Evolutionary conservation across 257 asterid genomes (phyloP).

Genomic region (Scutellaria minor): DNA sequence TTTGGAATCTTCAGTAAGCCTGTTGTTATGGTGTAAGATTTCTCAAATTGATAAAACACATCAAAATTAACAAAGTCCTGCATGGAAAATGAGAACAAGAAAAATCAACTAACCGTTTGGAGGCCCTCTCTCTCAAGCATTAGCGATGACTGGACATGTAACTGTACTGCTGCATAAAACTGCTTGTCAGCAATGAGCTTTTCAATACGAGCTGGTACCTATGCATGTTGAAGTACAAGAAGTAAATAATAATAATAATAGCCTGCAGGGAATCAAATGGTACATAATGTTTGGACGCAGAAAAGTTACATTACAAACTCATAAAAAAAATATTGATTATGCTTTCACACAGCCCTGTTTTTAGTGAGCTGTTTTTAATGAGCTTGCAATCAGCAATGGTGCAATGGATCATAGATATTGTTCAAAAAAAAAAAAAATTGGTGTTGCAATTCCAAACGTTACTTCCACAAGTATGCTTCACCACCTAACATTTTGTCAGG

Average conservation of each 20-base stretch:
- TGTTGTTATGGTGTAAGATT: slow-evolving; percentile 25
- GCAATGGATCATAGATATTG: slow-evolving; percentile 21
- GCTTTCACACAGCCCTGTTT: slow-evolving; percentile 22
- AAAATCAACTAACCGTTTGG: slow-evolving; percentile 76
- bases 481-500: slow-evolving; percentile 13
- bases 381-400: slow-evolving; percentile 12
- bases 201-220: slow-evolving; percentile 98
- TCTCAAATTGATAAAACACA: slow-evolving; percentile 3
- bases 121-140: slow-evolving; percentile 99
- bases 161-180: slow-evolving; percentile 95
- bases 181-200: slow-evolving; percentile 90
- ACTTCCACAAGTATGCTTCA: slow-evolving; percentile 16
- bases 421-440: slow-evolving; percentile 12
- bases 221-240: slow-evolving; percentile 36
- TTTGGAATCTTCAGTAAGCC: slow-evolving; percentile 25
- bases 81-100: slow-evolving; percentile 10
- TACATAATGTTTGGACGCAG: slow-evolving; percentile 26
- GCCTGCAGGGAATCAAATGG: slow-evolving; percentile 28
- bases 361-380: slow-evolving; percentile 25
- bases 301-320: slow-evolving; percentile 20
- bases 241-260: slow-evolving; percentile 32
- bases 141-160: slow-evolving; percentile 85
- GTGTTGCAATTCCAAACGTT: neutral
- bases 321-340: slow-evolving; percentile 4
- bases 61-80: slow-evolving; percentile 21